Percentiles rank a stretch among this genome's conserved stretches.
Evolutionary conservation across 345 rosid species (phyloP).

Genomic region (Syzygium oleosum): DNA sequence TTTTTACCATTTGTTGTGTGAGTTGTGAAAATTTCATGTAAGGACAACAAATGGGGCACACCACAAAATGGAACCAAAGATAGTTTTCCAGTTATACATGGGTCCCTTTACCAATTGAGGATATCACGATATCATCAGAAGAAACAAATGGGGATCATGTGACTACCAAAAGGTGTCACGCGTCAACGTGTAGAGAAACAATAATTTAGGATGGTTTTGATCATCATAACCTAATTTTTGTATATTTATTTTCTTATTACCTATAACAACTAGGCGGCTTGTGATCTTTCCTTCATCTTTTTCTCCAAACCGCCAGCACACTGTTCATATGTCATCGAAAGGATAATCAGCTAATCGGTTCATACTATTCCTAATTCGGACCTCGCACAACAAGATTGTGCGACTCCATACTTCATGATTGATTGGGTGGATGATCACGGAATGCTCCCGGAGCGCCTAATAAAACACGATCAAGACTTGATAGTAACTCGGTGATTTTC

Average conservation of each 20-base stretch:
- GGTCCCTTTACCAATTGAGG: not conserved
- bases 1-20: not conserved
- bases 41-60: not conserved
- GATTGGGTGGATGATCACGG: not conserved
- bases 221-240: too few relatives aligned
- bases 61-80: not conserved
- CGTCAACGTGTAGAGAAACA: not conserved
- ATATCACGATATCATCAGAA: too few relatives aligned
- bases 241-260: not conserved
- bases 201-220: too few relatives aligned
- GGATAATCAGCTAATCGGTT: not conserved
- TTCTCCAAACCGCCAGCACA: not conserved
- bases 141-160: not conserved
- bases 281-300: not conserved
- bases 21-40: not conserved
- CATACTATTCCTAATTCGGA: not conserved
- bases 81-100: too few relatives aligned
- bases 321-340: not conserved
- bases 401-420: not conserved
- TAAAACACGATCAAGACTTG: not conserved
- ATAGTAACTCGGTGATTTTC: not conserved
- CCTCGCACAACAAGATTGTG: not conserved
- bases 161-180: not conserved
- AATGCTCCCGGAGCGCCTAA: not conserved
- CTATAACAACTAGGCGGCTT: not conserved